A percentile compares a stretch with the other conserved stretches of the same genome.
These are phyloP conservation scores for Cladosporium halotolerans DNA, from an alignment of 2,329 filamentous ascomycete species.

Conservation along the genomic window DNA sequence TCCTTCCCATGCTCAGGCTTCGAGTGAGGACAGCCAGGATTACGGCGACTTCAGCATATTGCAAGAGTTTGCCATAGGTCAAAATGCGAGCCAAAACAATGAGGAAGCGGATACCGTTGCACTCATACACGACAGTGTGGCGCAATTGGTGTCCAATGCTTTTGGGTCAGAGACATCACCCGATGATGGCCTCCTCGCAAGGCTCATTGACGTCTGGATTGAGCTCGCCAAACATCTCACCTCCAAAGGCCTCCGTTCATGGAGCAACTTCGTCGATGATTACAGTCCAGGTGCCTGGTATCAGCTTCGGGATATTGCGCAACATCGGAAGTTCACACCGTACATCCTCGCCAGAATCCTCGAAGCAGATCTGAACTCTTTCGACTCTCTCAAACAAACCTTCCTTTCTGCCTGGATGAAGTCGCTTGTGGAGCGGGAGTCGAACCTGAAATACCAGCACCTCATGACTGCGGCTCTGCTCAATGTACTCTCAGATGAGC, in stretches of 20 bases:
- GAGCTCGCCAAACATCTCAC: conserved; percentile 44
- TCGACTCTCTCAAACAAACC: conserved; percentile 32
- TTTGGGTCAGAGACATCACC: conserved; percentile 53
- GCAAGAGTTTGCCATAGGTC: conserved; percentile 29
- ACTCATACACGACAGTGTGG: conserved; percentile 32
- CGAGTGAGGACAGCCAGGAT: conserved; percentile 57
- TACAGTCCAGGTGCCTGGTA: conserved; percentile 49
- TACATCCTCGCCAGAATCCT: conserved; percentile 40
- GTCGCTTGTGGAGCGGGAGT: conserved; percentile 53
- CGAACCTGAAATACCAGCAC: conserved; percentile 57
- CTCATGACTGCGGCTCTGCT: conserved; percentile 49
- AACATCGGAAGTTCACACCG: conserved; percentile 39
- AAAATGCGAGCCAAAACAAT: not conserved
- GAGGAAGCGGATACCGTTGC: not conserved
- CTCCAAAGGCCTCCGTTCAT: conserved; percentile 39
- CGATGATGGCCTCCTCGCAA: conserved; percentile 49
- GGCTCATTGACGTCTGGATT: conserved; percentile 51
- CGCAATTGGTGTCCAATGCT: conserved; percentile 52
- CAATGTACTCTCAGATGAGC: conserved; percentile 40
- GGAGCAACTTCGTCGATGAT: conserved; percentile 50
- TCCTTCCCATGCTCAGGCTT: conserved; percentile 20
- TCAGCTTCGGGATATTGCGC: conserved; percentile 41
- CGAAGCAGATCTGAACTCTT: conserved; percentile 35
- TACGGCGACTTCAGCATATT: conserved; percentile 51
- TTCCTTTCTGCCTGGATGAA: conserved; percentile 50